phyloP scores from a whole-genome alignment of 2,329 filamentous ascomycete species.

The Biscogniauxia mediterranea region DNA sequence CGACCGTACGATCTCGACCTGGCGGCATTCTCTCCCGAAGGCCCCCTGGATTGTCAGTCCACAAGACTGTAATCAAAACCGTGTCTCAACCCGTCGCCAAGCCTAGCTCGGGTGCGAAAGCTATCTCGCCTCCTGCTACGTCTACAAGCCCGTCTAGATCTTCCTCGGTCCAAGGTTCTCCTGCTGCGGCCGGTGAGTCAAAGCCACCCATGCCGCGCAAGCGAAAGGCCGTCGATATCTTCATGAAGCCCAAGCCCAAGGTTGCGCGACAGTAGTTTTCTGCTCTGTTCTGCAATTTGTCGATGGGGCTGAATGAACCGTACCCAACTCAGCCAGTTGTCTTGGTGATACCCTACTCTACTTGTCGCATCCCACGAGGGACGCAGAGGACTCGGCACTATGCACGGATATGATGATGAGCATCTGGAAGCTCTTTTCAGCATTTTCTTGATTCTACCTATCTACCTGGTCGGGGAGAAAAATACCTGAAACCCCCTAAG shows the following conservation, averaged over 20 bases:
- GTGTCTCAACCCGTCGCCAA: not conserved
- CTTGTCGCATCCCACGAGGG: too few species aligned
- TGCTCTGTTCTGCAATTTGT: not conserved
- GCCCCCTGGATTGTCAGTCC: not conserved
- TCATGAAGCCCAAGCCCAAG: conserved; percentile 48
- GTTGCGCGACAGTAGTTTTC: conserved; percentile 9
- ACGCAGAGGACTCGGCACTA: too few species aligned
- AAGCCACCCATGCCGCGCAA: conserved; percentile 32
- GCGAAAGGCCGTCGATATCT: conserved; percentile 47
- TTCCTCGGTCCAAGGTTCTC: conserved; percentile 3
- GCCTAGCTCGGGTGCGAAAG: not conserved
- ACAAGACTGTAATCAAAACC: not conserved
- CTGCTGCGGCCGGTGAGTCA: conserved; percentile 7
- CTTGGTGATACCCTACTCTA: too few species aligned
- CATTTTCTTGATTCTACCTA: too few species aligned
- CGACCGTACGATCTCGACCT: not conserved
- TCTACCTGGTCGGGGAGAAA: too few species aligned
- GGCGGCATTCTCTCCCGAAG: conserved; percentile 3
- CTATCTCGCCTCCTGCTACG: conserved; percentile 6
- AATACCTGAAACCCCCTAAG: too few species aligned
- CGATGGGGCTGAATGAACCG: too few species aligned
- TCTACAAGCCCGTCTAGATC: conserved; percentile 6
- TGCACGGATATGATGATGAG: too few species aligned
- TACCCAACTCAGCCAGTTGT: too few species aligned
- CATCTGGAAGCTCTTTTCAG: too few species aligned